Evolutionary conservation across 2,329 filamentous ascomycete species (phyloP).

Genomic region (Colletotrichum euphorbiae): DNA sequence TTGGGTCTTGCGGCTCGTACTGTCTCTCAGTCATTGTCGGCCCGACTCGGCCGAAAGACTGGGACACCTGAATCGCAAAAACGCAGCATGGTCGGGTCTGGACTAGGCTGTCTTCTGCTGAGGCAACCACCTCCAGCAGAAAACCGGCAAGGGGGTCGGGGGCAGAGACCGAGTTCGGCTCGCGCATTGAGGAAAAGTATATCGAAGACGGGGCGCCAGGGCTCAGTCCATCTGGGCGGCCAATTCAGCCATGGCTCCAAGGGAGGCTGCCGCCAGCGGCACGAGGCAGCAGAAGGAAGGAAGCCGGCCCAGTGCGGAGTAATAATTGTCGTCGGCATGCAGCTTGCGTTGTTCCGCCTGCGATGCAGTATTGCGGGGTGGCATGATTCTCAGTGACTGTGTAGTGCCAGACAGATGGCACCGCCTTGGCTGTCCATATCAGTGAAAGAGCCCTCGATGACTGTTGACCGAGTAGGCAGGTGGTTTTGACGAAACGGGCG

Average conservation of each 20-base stretch:
- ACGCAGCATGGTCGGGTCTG: constrained; percentile 16
- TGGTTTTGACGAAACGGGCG: background rate
- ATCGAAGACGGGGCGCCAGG: constrained; percentile 31
- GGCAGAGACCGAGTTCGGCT: constrained; percentile 27
- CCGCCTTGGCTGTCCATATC: background rate
- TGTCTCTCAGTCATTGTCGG: constrained; percentile 11
- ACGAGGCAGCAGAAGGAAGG: constrained; percentile 1
- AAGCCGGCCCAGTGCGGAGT: background rate
- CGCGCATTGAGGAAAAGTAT: constrained; percentile 27
- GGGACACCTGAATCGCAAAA: constrained; percentile 1
- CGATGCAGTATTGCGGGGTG: constrained; percentile 28
- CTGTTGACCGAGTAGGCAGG: background rate
- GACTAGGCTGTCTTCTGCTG: constrained; percentile 13
- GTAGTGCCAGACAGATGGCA: constrained; percentile 20
- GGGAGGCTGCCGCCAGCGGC: constrained; percentile 19
- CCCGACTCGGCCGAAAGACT: constrained; percentile 18
- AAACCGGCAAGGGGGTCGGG: constrained; percentile 17
- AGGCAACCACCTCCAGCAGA: constrained; percentile 17
- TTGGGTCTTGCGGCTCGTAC: background rate
- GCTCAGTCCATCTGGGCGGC: constrained; percentile 31
- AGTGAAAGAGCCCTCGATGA: background rate
- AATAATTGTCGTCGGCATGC: constrained; percentile 26
- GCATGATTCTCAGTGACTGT: constrained; percentile 25
- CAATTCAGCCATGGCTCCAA: constrained; percentile 32
- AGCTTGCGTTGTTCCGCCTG: constrained; percentile 22